These are phyloP conservation scores for Theileria annulata DNA, from an alignment of 169 alveolate genomes.

Conservation along the genomic window DNA sequence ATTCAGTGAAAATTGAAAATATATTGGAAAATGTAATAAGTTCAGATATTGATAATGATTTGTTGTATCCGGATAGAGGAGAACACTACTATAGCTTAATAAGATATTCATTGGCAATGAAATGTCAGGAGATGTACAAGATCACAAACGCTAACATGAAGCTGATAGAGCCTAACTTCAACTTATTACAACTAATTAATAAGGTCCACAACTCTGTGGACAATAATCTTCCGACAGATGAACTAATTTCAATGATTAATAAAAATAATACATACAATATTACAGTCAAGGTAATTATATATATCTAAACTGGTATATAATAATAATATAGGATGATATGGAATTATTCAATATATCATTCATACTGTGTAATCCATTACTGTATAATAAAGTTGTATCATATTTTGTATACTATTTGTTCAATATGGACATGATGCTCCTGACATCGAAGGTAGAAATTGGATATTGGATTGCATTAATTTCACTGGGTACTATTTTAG, in stretches of 20 bases:
- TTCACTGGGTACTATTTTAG: slow-evolving; percentile 33
- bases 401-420: slow-evolving; percentile 19
- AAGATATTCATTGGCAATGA: slow-evolving; percentile 51
- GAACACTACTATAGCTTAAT: slow-evolving; percentile 37
- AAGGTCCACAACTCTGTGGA: slow-evolving; percentile 19
- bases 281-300: slow-evolving; percentile 30
- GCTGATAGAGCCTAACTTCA: slow-evolving; percentile 40
- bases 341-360: slow-evolving; percentile 58
- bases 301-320: not conserved
- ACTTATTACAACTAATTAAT: slow-evolving; percentile 36
- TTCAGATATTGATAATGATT: slow-evolving; percentile 1
- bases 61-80: slow-evolving; percentile 23
- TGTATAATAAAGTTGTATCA: slow-evolving; percentile 21
- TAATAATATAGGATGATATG: slow-evolving; percentile 45
- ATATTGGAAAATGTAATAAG: not conserved
- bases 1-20: not conserved
- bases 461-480: slow-evolving; percentile 52
- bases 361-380: slow-evolving; percentile 52
- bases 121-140: slow-evolving; percentile 49
- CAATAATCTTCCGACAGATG: slow-evolving; percentile 44
- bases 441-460: slow-evolving; percentile 22
- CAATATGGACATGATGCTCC: slow-evolving; percentile 23
- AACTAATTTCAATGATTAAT: slow-evolving; percentile 19
- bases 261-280: slow-evolving; percentile 14
- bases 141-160: slow-evolving; percentile 28